phyloP scores from a whole-genome alignment of 169 alveolate species.

The Perkinsus chesapeaki region DNA sequence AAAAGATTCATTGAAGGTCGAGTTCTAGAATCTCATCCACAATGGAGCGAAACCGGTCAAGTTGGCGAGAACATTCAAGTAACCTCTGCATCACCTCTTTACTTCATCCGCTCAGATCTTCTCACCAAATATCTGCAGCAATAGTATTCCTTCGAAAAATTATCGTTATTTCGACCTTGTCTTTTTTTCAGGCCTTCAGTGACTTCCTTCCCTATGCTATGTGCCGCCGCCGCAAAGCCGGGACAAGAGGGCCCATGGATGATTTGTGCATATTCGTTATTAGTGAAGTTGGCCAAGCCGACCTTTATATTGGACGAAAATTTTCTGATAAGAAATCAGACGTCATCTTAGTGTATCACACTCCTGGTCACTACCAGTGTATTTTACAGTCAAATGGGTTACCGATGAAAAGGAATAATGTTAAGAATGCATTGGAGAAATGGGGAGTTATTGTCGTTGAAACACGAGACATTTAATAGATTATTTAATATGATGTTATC shows the following conservation, averaged over 20 bases:
- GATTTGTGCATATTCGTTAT: background rate
- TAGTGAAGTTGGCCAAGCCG: background rate
- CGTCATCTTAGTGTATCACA: background rate
- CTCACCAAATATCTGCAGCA: too few species aligned
- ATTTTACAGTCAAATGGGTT: background rate
- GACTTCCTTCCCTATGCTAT: background rate
- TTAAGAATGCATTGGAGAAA: background rate
- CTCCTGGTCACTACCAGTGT: background rate
- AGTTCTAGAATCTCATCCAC: background rate
- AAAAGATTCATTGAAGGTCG: background rate
- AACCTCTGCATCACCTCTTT: background rate
- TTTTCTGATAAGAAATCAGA: background rate
- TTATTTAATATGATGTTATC: background rate
- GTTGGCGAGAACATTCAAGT: background rate
- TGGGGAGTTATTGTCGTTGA: background rate
- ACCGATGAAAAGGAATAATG: background rate
- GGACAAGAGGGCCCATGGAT: background rate
- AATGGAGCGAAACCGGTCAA: background rate
- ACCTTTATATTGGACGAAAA: background rate
- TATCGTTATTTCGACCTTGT: background rate
- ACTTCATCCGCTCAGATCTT: too few species aligned
- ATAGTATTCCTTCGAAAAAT: too few species aligned
- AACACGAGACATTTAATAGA: background rate
- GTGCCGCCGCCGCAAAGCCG: background rate
- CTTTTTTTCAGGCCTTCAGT: background rate